Conservation (phyloP, 345 rosid genomes). For the Erodium maritimum region DNA sequence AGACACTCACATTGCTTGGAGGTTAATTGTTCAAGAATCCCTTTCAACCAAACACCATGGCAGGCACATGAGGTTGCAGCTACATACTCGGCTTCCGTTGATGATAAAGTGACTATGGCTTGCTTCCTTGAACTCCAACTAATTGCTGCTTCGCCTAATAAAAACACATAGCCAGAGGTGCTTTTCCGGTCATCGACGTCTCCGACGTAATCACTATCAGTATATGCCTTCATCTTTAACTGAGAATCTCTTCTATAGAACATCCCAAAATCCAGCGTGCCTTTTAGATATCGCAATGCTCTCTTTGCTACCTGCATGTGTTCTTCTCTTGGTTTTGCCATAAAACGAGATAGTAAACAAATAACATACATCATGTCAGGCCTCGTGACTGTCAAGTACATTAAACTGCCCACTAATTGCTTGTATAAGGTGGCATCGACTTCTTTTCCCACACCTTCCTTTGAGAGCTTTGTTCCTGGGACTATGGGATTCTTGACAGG, state of each 20-base stretch:
- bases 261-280: neutral
- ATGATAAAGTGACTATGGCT: conserved; percentile 1
- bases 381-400: neutral
- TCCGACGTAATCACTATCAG: neutral
- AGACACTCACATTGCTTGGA: neutral
- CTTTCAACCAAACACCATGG: no score
- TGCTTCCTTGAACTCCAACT: neutral
- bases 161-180: neutral
- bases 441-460: no score
- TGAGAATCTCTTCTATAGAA: neutral
- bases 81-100: neutral
- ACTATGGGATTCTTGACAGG: no score
- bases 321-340: no score
- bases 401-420: neutral
- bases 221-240: neutral
- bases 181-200: neutral
- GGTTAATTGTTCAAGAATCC: neutral
- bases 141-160: neutral
- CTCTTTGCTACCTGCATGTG: neutral
- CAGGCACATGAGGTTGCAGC: neutral
- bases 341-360: neutral
- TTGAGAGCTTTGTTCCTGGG: no score
- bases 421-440: no score
- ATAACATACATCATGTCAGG: no score
- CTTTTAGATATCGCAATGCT: neutral